Base-by-base conservation (phyloP, 768 basidiomycete genomes). In the Phlebiopsis flavidoalba region DNA sequence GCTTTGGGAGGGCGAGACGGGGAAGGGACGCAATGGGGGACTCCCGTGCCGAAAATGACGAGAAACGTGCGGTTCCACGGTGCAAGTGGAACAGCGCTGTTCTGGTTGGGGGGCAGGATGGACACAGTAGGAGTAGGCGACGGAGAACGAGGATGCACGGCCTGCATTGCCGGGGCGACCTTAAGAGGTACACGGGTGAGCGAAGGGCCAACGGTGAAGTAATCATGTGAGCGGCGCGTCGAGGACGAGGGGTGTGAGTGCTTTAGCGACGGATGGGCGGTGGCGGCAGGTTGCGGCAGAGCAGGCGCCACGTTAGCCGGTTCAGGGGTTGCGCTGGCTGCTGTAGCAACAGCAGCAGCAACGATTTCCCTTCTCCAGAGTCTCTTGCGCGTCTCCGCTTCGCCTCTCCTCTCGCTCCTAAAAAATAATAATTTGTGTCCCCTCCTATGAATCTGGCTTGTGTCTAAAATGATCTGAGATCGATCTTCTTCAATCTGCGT, bases 401-500 rank as follows among this genome's bases (percentile, higher is more conserved):
- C 55, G 74, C 70, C 48, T 80, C 57, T 74, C 77, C 62, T 85
- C 86, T 36, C 85, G n/a, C n/a, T n/a, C n/a, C n/a, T n/a, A n/a
- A n/a, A n/a, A n/a, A n/a, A n/a, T n/a, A n/a, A n/a, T n/a, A n/a
- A n/a, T n/a, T n/a, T n/a, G n/a, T n/a, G n/a, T n/a, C n/a, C n/a
- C n/a, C n/a, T n/a, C n/a, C n/a, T n/a, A n/a, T n/a, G n/a, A n/a
- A n/a, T n/a, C n/a, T n/a, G n/a, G n/a, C n/a, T n/a, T n/a, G n/a
- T n/a, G n/a, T n/a, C n/a, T n/a, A n/a, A n/a, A n/a, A n/a, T n/a
- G n/a, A n/a, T n/a, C n/a, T n/a, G n/a, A n/a, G n/a, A n/a, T 52
- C 87, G 79, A 26, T 84, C 84, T 46, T 88, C 85, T 21, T 93
- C 91, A 48, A 93, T 69, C 24, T 79, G 75, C 31, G 72, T 72